Evolutionary conservation across 2,329 filamentous ascomycete species (phyloP).

Genomic region (Hortaea werneckii): DNA sequence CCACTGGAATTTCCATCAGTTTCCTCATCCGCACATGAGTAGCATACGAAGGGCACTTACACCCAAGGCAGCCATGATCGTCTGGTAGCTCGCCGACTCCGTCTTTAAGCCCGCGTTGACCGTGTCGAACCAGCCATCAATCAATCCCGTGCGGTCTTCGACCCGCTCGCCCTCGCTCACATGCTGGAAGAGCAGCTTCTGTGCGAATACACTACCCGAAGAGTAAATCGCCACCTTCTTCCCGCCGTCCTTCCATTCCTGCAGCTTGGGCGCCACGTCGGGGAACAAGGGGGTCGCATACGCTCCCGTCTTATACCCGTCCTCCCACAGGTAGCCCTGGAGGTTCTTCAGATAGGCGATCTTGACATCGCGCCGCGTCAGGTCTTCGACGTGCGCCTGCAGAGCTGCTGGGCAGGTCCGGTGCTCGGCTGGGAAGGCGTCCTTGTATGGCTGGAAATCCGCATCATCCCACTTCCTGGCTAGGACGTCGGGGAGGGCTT

Average conservation of each 20-base stretch:
- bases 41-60: slow-evolving; percentile 7
- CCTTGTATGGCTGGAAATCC: slow-evolving; percentile 55
- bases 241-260: slow-evolving; percentile 46
- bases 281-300: slow-evolving; percentile 64
- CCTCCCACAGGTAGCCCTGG: slow-evolving; percentile 69
- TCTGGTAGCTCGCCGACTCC: slow-evolving; percentile 55
- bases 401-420: slow-evolving; percentile 50
- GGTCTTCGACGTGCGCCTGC: slow-evolving; percentile 56
- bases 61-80: slow-evolving; percentile 45
- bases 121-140: slow-evolving; percentile 67
- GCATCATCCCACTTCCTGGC: slow-evolving; percentile 56
- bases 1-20: slow-evolving; percentile 15
- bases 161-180: slow-evolving; percentile 31
- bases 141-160: slow-evolving; percentile 47
- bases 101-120: slow-evolving; percentile 69
- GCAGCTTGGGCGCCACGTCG: slow-evolving; percentile 51
- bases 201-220: slow-evolving; percentile 68
- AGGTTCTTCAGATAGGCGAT: slow-evolving; percentile 67
- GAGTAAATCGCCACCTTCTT: slow-evolving; percentile 64
- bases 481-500: slow-evolving; percentile 54
- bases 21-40: slow-evolving; percentile 12
- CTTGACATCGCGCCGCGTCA: slow-evolving; percentile 65
- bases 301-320: slow-evolving; percentile 59
- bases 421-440: slow-evolving; percentile 59
- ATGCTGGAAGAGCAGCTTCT: slow-evolving; percentile 69